Conservation (phyloP, 257 asterid genomes). For the Voacanga thouarsii region DNA sequence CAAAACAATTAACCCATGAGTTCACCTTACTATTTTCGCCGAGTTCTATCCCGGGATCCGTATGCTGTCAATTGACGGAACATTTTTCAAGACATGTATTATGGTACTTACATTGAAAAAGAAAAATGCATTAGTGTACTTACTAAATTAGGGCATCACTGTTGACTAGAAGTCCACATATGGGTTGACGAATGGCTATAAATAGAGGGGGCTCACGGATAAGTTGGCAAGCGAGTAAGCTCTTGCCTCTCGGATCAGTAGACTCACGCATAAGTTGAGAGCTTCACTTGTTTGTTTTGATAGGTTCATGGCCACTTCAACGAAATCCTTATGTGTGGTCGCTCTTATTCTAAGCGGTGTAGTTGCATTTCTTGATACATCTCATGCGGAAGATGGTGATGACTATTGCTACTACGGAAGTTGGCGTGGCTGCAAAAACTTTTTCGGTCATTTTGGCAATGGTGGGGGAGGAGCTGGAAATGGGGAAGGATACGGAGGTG, state of each 20-base stretch:
- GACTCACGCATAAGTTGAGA: not conserved
- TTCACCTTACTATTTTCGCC: no score
- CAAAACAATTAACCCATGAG: no score
- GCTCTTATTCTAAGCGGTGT: constrained; percentile 18
- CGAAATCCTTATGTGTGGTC: constrained; percentile 4
- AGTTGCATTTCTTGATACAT: not conserved
- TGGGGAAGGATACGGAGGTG: constrained; percentile 1
- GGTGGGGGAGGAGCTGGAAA: constrained; percentile 16
- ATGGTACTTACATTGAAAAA: not conserved
- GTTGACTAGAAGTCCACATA: not conserved
- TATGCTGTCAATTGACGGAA: not conserved
- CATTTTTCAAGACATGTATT: not conserved
- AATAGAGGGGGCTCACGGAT: constrained; percentile 11
- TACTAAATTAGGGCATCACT: not conserved
- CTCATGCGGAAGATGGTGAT: constrained; percentile 14
- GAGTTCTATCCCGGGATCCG: not conserved
- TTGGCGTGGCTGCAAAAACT: constrained; percentile 25
- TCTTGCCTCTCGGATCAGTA: not conserved
- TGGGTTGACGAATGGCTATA: constrained; percentile 14
- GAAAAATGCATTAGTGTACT: no score
- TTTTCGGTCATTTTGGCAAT: constrained; percentile 4
- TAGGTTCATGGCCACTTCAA: constrained; percentile 15
- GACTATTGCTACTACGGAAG: constrained; percentile 21
- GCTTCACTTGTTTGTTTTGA: constrained; percentile 4
- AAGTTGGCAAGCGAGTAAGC: constrained; percentile 10